Percentiles rank a stretch among this genome's conserved stretches.
These are phyloP conservation scores for Ceraceosorus guamensis DNA, from an alignment of 1,284 basidiomycete species.

Conservation along the genomic window DNA sequence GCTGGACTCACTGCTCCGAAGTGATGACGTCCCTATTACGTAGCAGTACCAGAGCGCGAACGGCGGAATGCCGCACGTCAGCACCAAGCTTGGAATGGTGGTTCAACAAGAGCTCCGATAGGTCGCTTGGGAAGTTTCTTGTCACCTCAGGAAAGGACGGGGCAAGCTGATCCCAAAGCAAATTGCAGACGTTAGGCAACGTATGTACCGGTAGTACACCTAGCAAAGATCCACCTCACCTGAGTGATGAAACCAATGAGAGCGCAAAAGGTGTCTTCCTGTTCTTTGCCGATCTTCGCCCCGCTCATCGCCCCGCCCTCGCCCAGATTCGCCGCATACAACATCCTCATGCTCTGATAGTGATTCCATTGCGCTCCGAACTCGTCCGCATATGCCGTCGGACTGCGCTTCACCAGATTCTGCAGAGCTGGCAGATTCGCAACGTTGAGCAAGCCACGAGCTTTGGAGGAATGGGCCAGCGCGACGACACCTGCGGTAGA, in stretches of 20 bases:
- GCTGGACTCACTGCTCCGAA: conserved; percentile 70
- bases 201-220: conserved; percentile 14
- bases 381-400: conserved; percentile 83
- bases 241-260: conserved; percentile 12
- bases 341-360: conserved; percentile 76
- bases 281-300: conserved; percentile 59
- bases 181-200: conserved; percentile 63
- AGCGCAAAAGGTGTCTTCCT: conserved; percentile 70
- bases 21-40: conserved; percentile 86
- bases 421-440: conserved; percentile 65
- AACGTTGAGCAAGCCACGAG: conserved; percentile 43
- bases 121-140: conserved; percentile 23
- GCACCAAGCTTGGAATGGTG: conserved; percentile 40
- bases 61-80: conserved; percentile 33
- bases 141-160: conserved; percentile 35
- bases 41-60: conserved; percentile 59
- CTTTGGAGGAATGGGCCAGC: conserved; percentile 36
- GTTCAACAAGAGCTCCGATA: conserved; percentile 38
- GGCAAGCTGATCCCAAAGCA: conserved; percentile 62
- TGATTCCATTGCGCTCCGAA: conserved; percentile 99
- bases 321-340: conserved; percentile 56
- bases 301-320: conserved; percentile 45
- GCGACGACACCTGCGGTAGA: conserved; percentile 9
- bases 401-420: conserved; percentile 89
- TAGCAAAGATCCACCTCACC: background rate